A percentile compares a stretch with the other conserved stretches of the same genome.
Conservation (phyloP, 257 asterid genomes). For the Capsicum chinense region DNA sequence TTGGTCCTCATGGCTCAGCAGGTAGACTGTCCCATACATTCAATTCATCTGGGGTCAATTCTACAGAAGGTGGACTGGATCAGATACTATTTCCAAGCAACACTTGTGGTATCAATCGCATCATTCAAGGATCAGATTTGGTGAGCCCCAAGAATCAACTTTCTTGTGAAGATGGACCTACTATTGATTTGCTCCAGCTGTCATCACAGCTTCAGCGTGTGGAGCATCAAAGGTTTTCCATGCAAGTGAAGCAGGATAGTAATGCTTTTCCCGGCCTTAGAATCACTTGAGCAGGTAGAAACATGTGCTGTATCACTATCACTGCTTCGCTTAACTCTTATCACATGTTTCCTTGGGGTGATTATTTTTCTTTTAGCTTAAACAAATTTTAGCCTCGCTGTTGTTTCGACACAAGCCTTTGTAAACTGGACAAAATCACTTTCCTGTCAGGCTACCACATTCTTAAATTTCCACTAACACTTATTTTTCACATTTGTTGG, state of each 20-base stretch:
- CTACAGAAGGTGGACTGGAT: slow-evolving; percentile 40
- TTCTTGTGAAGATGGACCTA: slow-evolving; percentile 40
- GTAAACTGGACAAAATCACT: not conserved
- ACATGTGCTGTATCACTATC: slow-evolving; percentile 16
- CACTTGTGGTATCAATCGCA: slow-evolving; percentile 31
- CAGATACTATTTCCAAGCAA: slow-evolving; percentile 40
- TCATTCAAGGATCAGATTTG: slow-evolving; percentile 34
- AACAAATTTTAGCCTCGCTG: not conserved
- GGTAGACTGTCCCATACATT: slow-evolving; percentile 33
- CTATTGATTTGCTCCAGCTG: slow-evolving; percentile 45
- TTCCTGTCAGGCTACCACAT: slow-evolving; percentile 14
- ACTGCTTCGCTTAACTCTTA: not conserved
- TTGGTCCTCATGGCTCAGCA: slow-evolving; percentile 37
- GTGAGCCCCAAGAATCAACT: slow-evolving; percentile 35
- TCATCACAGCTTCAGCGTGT: slow-evolving; percentile 52
- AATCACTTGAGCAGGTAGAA: slow-evolving; percentile 34
- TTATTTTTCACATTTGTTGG: slow-evolving; percentile 9
- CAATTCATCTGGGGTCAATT: slow-evolving; percentile 36
- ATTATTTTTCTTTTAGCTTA: slow-evolving; percentile 9
- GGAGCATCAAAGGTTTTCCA: slow-evolving; percentile 45
- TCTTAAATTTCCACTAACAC: not conserved
- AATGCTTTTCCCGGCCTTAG: slow-evolving; percentile 43
- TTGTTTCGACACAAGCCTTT: not conserved
- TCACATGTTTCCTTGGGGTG: not conserved
- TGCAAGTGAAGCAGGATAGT: slow-evolving; percentile 39